Percentiles rank a stretch among this genome's conserved stretches.
phyloP scores from a whole-genome alignment of 2,329 filamentous ascomycete species.

The Tolypocladium tropicale region DNA sequence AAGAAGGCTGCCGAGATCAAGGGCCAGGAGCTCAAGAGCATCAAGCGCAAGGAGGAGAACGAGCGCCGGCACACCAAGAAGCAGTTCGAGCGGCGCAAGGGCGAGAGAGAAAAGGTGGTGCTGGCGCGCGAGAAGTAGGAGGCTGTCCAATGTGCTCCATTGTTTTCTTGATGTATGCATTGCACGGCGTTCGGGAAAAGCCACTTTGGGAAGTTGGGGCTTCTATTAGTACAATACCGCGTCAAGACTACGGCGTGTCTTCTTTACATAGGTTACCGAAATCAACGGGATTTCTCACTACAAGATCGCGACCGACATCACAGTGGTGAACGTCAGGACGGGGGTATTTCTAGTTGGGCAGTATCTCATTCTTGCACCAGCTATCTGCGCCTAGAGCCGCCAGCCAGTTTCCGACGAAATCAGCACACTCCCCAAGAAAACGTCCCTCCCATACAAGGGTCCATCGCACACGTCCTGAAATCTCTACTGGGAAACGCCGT shows the following conservation, averaged over 20 bases:
- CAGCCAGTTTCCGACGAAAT: background rate
- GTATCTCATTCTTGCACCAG: background rate
- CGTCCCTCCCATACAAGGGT: background rate
- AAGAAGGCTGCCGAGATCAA: conserved; percentile 98
- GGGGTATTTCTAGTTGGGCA: background rate
- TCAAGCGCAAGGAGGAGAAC: conserved; percentile 90
- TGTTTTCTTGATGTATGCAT: background rate
- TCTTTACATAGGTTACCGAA: background rate
- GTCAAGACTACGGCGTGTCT: background rate
- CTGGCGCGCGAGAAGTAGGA: conserved; percentile 51
- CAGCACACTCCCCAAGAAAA: background rate
- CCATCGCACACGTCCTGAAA: background rate
- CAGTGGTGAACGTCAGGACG: background rate
- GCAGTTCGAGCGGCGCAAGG: conserved; percentile 60
- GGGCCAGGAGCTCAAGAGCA: conserved; percentile 71
- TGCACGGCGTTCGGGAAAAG: background rate
- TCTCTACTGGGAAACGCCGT: background rate
- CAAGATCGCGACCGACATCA: background rate
- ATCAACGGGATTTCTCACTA: background rate
- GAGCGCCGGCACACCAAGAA: conserved; percentile 85
- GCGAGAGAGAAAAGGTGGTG: conserved; percentile 89
- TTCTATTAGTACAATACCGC: background rate
- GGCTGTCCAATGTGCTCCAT: background rate
- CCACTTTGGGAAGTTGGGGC: background rate
- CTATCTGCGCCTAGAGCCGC: background rate